Evolutionary conservation across 768 basidiomycete species (phyloP), one percentile per base, ranked within the genome.

Genomic region (Tephrocybe sp.): DNA sequence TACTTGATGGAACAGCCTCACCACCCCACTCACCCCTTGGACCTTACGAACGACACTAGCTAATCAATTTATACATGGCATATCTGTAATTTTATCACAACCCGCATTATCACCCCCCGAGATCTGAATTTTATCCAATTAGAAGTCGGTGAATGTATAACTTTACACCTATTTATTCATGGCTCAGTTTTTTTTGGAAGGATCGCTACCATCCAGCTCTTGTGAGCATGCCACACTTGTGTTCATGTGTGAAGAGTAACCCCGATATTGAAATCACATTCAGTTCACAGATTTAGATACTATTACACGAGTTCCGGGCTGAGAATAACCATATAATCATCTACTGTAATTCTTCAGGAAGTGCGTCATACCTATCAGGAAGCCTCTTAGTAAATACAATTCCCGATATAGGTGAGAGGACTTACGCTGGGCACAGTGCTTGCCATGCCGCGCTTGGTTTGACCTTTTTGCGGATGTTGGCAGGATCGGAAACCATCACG

Each of bases 401-500:
- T 32, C 9, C 8, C 17, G 4, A n/a, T 18, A 3, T n/a, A n/a
- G n/a, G n/a, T n/a, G n/a, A n/a, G n/a, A n/a, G 28, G 15, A 60
- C 63, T 33, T 55, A 64, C 54, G 62, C 61, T 7, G 66, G 65
- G 55, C 66, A 67, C 28, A 66, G 57, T 17, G 44, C 53, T 14
- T 60, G 15, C 66, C 66, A 67, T 15, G 51, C 58, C 18, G 30
- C 32, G 30, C 51, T 59, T 14, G 63, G 63, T 5, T 57, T 41
- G 17, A 56, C 54, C 12, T 55, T 34, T 15, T 48, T 42, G 14
- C 52, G 41, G 4, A 53, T 58, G 2, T 44, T 58, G 3, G 62
- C 55, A 12, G 70, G 58, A 50, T 66, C 63, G 30, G 66, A 64
- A 4, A 69, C 68, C 54, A 74, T 63, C 34, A 75, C 68, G 15